Base-by-base conservation (phyloP, 495 filamentous ascomycete genomes). In the Talaromyces adpressus region DNA sequence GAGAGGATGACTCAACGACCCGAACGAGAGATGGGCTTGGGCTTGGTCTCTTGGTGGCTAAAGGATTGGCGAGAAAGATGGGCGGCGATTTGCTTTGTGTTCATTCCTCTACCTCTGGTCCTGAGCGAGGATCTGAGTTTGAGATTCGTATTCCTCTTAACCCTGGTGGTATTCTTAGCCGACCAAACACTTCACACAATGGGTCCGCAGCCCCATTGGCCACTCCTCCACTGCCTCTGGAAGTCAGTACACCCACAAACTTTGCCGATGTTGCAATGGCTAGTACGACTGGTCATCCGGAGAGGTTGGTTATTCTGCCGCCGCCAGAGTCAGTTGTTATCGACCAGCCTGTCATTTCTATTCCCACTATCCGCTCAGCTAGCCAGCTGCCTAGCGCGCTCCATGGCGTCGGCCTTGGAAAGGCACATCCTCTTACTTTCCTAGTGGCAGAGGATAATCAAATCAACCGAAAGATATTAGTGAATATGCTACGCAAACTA, bases 401-500 rank as follows among this genome's bases (percentile, higher is more conserved):
- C 4, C 49, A 63, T 12, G 32, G 54, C 20, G n/a, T 14, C 11
- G 51, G 77, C 8, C 81, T 90, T 12, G 85, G 84, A 7, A 73
- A 77, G 53, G 83, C 82, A 63, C 76, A 83, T 65, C 88, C 88
- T 2, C 75, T 92, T 12, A 88, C 83, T 16, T 88, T 89, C 65
- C 81, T 92, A 5, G 85, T 93, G 6, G 90, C 86, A 16, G 90
- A 93, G 75, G 90, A 93, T 74, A 93, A 92, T 75, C 81, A 80
- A 41, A 89, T 91, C 69, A 92, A 92, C 70, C 86, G 90, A n/a
- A 84, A 82, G 41, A 83, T 93, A 3, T 78, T 91, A 20, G 82
- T 89, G 30, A 85, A 77, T 66, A 90, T 90, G 84, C 79, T 93
- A 3, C 74, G 77, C 22, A 89, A 88, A 64, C 79, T 92, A 6